These are phyloP conservation scores for Striga hermonthica DNA, from an alignment of 305 asterid genomes.

Conservation along the genomic window DNA sequence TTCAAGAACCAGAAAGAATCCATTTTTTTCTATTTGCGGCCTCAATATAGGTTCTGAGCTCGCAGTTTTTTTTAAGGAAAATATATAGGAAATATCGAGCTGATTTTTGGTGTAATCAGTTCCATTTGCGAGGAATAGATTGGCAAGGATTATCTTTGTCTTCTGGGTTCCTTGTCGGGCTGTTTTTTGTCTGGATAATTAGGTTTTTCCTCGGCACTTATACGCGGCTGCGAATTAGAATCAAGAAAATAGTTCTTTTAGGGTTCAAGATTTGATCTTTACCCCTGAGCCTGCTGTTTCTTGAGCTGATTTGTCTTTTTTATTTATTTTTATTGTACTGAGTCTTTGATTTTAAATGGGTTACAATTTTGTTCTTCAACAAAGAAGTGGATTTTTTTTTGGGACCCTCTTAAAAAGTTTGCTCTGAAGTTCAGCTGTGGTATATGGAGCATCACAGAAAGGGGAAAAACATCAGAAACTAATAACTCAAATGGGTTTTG, in stretches of 20 bases:
- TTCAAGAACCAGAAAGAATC: too few relatives aligned
- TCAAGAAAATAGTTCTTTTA: constrained; percentile 27
- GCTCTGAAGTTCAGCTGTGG: constrained; percentile 29
- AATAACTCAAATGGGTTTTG: constrained; percentile 73
- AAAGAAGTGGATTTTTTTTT: constrained; percentile 29
- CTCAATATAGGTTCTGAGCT: constrained; percentile 35
- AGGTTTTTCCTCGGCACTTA: background rate
- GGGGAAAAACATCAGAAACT: constrained; percentile 32
- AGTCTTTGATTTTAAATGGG: constrained; percentile 24
- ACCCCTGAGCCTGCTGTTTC: constrained; percentile 30
- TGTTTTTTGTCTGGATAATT: background rate
- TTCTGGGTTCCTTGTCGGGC: too few relatives aligned
- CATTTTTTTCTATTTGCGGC: constrained; percentile 25
- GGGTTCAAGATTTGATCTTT: constrained; percentile 33
- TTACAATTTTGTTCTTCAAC: constrained; percentile 25
- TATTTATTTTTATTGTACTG: constrained; percentile 15
- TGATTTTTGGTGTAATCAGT: background rate
- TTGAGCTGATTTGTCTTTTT: constrained; percentile 24
- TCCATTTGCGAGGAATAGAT: constrained; percentile 18
- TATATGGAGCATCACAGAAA: constrained; percentile 50
- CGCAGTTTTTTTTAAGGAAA: background rate
- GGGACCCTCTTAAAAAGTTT: constrained; percentile 29
- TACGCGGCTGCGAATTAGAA: constrained; percentile 34
- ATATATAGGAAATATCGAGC: background rate
- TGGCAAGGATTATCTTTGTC: constrained; percentile 23